These are phyloP conservation scores for Colletotrichum somersetense DNA, from an alignment of 2,329 filamentous ascomycete genomes.

Conservation along the genomic window DNA sequence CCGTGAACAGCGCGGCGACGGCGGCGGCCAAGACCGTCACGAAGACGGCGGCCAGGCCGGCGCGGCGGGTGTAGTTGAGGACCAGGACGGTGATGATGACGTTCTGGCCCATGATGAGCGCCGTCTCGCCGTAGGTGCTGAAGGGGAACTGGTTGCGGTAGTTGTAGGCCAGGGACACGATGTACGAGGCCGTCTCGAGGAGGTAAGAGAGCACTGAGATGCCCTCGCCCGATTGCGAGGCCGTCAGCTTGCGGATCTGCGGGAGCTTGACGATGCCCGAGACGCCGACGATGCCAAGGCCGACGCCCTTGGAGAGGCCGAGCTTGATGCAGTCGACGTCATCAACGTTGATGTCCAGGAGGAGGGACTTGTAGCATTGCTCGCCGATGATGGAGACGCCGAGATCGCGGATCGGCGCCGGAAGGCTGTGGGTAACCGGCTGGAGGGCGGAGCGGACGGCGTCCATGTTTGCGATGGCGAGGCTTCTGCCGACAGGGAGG, in stretches of 20 bases:
- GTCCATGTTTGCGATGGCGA: slow-evolving; percentile 64
- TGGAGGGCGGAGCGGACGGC: slow-evolving; percentile 70
- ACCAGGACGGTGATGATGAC: slow-evolving; percentile 89
- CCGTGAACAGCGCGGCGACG: slow-evolving; percentile 77
- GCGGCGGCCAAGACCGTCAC: slow-evolving; percentile 80
- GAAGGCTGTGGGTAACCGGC: slow-evolving; percentile 80
- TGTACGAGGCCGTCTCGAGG: slow-evolving; percentile 88
- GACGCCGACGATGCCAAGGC: slow-evolving; percentile 91
- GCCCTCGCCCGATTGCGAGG: slow-evolving; percentile 83
- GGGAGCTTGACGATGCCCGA: slow-evolving; percentile 95
- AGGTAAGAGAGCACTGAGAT: slow-evolving; percentile 92
- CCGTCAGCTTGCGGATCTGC: slow-evolving; percentile 92
- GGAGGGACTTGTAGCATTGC: slow-evolving; percentile 85
- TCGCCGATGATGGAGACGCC: slow-evolving; percentile 85
- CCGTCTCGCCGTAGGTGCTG: slow-evolving; percentile 96
- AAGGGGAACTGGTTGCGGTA: slow-evolving; percentile 92
- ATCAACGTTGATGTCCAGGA: slow-evolving; percentile 86
- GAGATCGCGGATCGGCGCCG: slow-evolving; percentile 78
- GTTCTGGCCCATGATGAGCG: slow-evolving; percentile 92
- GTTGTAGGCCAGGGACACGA: slow-evolving; percentile 94
- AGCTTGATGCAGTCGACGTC: slow-evolving; percentile 87
- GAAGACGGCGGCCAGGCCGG: slow-evolving; percentile 78
- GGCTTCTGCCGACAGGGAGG: slow-evolving; percentile 11
- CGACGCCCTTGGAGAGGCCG: slow-evolving; percentile 90
- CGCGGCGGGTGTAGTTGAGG: slow-evolving; percentile 81